A percentile compares a stretch with the other conserved stretches of the same genome.
phyloP scores from a whole-genome alignment of 176 grass and related monocot species.

The Stipa capillata region DNA sequence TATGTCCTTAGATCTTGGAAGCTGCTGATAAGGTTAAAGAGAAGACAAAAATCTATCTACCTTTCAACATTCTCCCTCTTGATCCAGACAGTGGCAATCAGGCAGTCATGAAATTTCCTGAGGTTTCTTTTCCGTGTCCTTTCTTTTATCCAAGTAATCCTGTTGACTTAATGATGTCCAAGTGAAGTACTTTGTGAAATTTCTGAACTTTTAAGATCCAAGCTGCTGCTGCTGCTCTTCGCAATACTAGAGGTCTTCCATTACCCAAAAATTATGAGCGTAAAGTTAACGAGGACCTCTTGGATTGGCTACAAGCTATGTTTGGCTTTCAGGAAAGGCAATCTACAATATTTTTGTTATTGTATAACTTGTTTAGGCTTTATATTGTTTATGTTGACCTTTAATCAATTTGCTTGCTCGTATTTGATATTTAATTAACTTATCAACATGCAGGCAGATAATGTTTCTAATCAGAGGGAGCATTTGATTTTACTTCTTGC shows the following conservation, averaged over 20 bases:
- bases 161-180: constrained; percentile 9
- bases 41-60: constrained; percentile 76
- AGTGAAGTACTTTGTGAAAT: constrained; percentile 26
- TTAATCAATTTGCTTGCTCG: constrained; percentile 7
- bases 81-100: constrained; percentile 93
- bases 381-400: not conserved
- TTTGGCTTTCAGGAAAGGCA: constrained; percentile 97
- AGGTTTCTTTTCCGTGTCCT: constrained; percentile 38
- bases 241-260: constrained; percentile 85
- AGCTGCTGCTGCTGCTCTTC: constrained; percentile 73
- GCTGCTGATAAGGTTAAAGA: constrained; percentile 71
- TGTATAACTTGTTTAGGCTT: constrained; percentile 14
- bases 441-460: constrained; percentile 73
- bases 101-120: constrained; percentile 78
- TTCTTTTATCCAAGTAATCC: not conserved
- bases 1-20: constrained; percentile 76
- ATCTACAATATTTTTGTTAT: not conserved
- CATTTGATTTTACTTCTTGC: constrained; percentile 93
- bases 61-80: constrained; percentile 96
- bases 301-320: constrained; percentile 98
- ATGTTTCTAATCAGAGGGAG: constrained; percentile 91
- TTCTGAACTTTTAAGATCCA: constrained; percentile 62
- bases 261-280: constrained; percentile 68
- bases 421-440: constrained; percentile 25
- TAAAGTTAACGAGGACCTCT: constrained; percentile 81